Base-by-base conservation (phyloP, 257 asterid species). In the Ehretia macrophylla region DNA sequence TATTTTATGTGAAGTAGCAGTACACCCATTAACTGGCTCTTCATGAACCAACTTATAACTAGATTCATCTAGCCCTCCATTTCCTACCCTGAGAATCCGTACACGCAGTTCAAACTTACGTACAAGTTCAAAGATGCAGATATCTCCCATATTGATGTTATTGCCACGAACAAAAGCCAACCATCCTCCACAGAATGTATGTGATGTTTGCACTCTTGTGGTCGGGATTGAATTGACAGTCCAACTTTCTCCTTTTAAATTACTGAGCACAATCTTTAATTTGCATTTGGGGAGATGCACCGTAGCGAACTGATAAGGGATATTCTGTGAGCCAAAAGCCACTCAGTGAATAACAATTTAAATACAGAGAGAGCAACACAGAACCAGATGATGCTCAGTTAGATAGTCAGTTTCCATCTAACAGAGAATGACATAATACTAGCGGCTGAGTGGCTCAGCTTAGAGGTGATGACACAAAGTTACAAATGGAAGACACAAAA, bases 131-230 rank as follows among this genome's bases (percentile, higher is more conserved):
- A 90, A 90, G 72, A 90, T 81, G 74, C 98, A 90, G 52, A 78
- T 78, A 75, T 90, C 98, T 59, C 96, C 96, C 40, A 83, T 42
- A 71, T 64, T 81, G 38, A 90, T 70, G 62, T 64, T 79, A 64
- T 87, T 90, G 64, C 81, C 98, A 8, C 95, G 96, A 75, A 83
- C 98, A 79, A 90, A 90, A 66, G 82, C 69, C 79, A 87, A 76
- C 98, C 98, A 90, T 52, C 98, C 98, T 73, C 98, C 96, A 52
- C 98, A 90, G 71, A 90, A 83, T 64, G 98, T 90, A 68, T 90
- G 98, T 14, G 95, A 81, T 57, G 98, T 85, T 80, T 85, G 95
- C 55, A 85, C 90, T 78, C 80, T 80, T 68, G 89, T 85, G 48
- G 87, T 85, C 35, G 98, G 98, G 63, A 90, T 81, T 6, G 96